Base-by-base conservation (phyloP, 1,284 basidiomycete species). In the Cerioporus squamosus region DNA sequence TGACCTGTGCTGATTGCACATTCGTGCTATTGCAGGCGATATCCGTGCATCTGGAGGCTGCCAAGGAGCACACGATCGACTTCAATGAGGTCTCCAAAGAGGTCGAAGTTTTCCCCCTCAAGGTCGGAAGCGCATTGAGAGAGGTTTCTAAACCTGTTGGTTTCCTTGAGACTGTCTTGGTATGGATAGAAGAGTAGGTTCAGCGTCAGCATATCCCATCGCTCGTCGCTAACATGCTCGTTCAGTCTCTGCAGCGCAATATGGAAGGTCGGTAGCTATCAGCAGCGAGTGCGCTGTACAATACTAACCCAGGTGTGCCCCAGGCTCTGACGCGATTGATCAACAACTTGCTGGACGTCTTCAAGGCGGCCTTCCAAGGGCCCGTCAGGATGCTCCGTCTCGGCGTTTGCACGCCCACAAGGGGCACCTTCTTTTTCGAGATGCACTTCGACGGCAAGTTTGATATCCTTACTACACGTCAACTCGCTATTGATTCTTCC, bases 81-180 rank as follows among this genome's bases (percentile, higher is more conserved):
- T 72, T 72, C 50, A 59, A 66, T 33, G 66, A 71, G 44, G 56
- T 72, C 15, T 63, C 56, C 1, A 69, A 70, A 44, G 59, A 68
- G 15, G 67, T 72, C 18, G 71, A 72, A 51, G 60, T 62, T 9
- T 72, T 72, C 55, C 69, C 70, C 22, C 61, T 60, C 39, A 72
- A 69, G 58, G 67, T 72, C 29, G 66, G 70, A 4, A 65, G 62
- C 43, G 64, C 60, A n/a, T 59, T 72, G 12, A 54, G 66, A 9
- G 24, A 36, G 33, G 14, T 10, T 4, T 36, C 33, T 6, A 15
- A 12, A 10, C 33, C 33, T 36, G 33, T 58, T 14, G 63, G 66
- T 6, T 65, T 68, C 53, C 64, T 63, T 40, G 55, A 47, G 43
- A 51, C 50, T 20, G 33, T 70, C n/a, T 70, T 67, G 68, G 56